Conservation (phyloP, 441 rosid genomes). For the Syzygium syzygioides region DNA sequence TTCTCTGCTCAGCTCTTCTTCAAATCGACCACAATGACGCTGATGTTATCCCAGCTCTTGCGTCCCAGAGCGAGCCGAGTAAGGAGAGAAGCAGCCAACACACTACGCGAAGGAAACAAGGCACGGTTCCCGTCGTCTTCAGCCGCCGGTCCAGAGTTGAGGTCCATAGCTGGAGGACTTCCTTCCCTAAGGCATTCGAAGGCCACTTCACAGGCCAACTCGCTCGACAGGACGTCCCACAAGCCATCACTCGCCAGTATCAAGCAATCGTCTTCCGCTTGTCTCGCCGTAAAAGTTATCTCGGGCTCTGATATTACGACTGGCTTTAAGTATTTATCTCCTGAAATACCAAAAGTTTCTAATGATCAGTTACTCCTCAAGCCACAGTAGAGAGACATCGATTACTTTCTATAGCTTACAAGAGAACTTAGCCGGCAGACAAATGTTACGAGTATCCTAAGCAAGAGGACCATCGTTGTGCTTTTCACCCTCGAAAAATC, state of each 20-base stretch:
- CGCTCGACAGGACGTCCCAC: slow-evolving; percentile 53
- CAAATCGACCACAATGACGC: slow-evolving; percentile 67
- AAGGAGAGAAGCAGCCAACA: slow-evolving; percentile 56
- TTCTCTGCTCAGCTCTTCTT: slow-evolving; percentile 12
- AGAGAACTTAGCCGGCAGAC: not conserved
- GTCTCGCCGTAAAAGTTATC: slow-evolving; percentile 31
- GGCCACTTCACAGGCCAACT: slow-evolving; percentile 49
- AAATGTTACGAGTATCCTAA: not conserved
- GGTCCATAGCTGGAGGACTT: slow-evolving; percentile 6
- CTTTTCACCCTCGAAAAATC: not conserved
- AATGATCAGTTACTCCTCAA: not conserved
- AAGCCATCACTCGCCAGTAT: slow-evolving; percentile 62
- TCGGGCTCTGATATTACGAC: slow-evolving; percentile 46
- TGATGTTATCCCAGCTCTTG: slow-evolving; percentile 63
- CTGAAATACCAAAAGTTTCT: slow-evolving; percentile 16
- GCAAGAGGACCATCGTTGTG: not conserved
- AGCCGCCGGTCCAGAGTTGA: slow-evolving; percentile 14
- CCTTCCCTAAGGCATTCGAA: slow-evolving; percentile 32
- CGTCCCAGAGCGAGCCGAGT: slow-evolving; percentile 76
- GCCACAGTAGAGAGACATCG: not conserved
- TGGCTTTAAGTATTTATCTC: slow-evolving; percentile 55
- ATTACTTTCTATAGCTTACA: not conserved
- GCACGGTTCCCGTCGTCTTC: slow-evolving; percentile 21
- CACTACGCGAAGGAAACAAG: slow-evolving; percentile 43
- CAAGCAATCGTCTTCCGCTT: slow-evolving; percentile 43